Conservation (phyloP, 177 flowering plant species). For the Telopea speciosissima region DNA sequence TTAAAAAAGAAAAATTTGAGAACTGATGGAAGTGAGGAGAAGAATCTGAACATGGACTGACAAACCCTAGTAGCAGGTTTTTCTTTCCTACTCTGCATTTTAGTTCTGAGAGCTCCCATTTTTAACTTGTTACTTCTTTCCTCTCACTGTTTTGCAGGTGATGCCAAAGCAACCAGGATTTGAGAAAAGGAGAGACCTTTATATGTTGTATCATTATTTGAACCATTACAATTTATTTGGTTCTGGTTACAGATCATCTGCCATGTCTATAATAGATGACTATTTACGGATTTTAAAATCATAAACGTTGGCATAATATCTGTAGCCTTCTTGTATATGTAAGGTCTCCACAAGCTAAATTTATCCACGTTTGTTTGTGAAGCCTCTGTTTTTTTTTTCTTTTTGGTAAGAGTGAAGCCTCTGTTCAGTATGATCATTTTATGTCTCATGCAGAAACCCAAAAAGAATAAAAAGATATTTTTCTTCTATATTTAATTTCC, state of each 20-base stretch:
- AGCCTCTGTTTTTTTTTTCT: no score
- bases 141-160: conserved; percentile 38
- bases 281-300: conserved; percentile 53
- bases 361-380: no score
- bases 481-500: no score
- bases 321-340: not conserved
- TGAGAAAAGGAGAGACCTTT: conserved; percentile 81
- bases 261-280: conserved; percentile 88
- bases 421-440: no score
- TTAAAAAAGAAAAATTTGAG: not conserved
- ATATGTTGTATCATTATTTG: conserved; percentile 82
- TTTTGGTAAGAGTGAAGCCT: no score
- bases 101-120: not conserved
- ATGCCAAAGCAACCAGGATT: conserved; percentile 93
- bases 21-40: not conserved
- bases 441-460: no score
- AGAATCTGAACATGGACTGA: not conserved
- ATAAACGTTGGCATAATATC: conserved; percentile 16
- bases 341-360: no score
- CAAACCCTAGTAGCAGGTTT: not conserved
- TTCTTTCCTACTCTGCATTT: no score
- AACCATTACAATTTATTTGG: conserved; percentile 94
- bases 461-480: no score
- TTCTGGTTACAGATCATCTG: conserved; percentile 79
- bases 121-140: not conserved